A percentile compares a stretch with the other conserved stretches of the same genome.
These are phyloP conservation scores for Globisporangium spiculum DNA, from an alignment of 352 stramenopile species.

Conservation along the genomic window DNA sequence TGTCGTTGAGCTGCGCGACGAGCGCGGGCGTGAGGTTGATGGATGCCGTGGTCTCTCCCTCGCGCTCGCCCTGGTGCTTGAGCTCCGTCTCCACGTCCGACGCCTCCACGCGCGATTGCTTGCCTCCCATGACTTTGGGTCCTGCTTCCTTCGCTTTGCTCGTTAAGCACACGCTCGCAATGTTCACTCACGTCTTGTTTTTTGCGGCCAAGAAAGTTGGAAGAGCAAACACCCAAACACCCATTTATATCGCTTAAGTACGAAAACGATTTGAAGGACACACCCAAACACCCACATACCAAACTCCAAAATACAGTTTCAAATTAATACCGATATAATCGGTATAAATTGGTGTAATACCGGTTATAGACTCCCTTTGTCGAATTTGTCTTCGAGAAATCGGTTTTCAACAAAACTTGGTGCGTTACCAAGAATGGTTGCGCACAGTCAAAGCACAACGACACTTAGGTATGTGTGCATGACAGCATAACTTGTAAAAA, in stretches of 20 bases:
- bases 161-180: neutral
- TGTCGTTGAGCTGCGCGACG: slow-evolving; percentile 66
- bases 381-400: too few relatives aligned
- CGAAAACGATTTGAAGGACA: neutral
- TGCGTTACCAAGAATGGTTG: too few relatives aligned
- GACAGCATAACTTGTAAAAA: too few relatives aligned
- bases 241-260: neutral
- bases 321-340: neutral
- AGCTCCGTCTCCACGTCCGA: slow-evolving; percentile 57
- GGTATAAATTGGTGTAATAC: neutral
- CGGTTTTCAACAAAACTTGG: too few relatives aligned
- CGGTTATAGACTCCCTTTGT: too few relatives aligned
- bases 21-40: slow-evolving; percentile 72
- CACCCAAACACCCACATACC: neutral
- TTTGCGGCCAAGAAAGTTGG: slow-evolving; percentile 10
- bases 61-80: slow-evolving; percentile 34
- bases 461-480: too few relatives aligned
- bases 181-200: slow-evolving; percentile 12
- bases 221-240: neutral
- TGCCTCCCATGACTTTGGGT: slow-evolving; percentile 53
- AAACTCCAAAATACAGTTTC: too few relatives aligned
- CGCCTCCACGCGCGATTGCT: slow-evolving; percentile 73
- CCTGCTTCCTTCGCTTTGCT: slow-evolving; percentile 10
- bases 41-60: slow-evolving; percentile 45
- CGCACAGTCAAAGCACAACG: too few relatives aligned